Evolutionary conservation across 1,284 basidiomycete genomes (phyloP).

Genomic region (Heterobasidion parviporum): DNA sequence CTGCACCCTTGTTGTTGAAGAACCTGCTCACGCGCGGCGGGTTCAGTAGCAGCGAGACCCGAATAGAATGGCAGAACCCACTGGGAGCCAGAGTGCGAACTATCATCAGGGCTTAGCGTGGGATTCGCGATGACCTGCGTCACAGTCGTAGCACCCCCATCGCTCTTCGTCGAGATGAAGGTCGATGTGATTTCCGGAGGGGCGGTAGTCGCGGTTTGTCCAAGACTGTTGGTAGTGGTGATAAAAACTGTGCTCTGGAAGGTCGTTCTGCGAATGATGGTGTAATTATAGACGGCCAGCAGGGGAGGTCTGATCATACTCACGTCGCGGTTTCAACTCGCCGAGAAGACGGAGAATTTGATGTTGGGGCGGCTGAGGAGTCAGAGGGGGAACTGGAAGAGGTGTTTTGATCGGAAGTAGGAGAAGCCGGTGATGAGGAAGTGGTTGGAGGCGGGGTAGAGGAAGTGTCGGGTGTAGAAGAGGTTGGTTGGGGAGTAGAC

Average conservation of each 20-base stretch:
- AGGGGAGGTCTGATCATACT: not conserved
- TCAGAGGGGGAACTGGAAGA: not conserved
- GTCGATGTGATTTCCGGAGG: conserved; percentile 50
- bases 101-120: conserved; percentile 42
- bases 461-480: conserved; percentile 3
- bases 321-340: not conserved
- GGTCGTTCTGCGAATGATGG: conserved; percentile 37
- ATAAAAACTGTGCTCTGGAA: conserved; percentile 43
- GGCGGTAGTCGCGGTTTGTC: conserved; percentile 39
- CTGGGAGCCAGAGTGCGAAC: conserved; percentile 28
- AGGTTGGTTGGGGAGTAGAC: conserved; percentile 1
- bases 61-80: conserved; percentile 22
- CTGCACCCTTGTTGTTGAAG: conserved; percentile 67
- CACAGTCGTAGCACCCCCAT: conserved; percentile 45
- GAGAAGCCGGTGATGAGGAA: not conserved
- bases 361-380: conserved; percentile 2
- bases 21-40: conserved; percentile 35
- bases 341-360: not conserved
- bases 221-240: conserved; percentile 49
- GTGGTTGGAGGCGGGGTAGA: conserved; percentile 5
- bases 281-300: not conserved
- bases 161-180: conserved; percentile 41
- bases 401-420: not conserved
- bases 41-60: conserved; percentile 8
- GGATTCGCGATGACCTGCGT: conserved; percentile 59